These are phyloP conservation scores for Entomortierella beljakovae DNA, from an alignment of 192 early-diverging fungal genomes.

Conservation along the genomic window DNA sequence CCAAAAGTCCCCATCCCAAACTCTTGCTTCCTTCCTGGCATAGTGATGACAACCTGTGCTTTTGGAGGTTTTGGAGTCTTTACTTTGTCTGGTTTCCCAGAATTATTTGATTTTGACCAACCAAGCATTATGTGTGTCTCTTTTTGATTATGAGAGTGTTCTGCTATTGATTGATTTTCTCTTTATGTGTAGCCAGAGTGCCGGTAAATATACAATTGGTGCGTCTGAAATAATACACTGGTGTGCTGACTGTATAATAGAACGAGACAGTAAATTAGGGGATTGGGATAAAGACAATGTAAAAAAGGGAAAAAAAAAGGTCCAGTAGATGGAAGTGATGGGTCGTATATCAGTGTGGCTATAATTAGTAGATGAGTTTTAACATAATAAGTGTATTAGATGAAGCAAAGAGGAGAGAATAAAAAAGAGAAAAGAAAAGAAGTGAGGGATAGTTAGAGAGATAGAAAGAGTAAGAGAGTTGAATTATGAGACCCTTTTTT, in stretches of 20 bases:
- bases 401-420: no score
- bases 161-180: no score
- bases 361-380: no score
- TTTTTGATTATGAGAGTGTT: not conserved
- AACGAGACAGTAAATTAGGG: no score
- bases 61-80: slow-evolving; percentile 20
- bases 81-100: slow-evolving; percentile 1
- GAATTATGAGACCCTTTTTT: no score
- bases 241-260: not conserved
- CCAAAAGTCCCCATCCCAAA: slow-evolving; percentile 44
- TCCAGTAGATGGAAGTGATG: slow-evolving; percentile 16
- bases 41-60: slow-evolving; percentile 23
- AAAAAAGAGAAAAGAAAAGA: no score
- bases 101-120: slow-evolving; percentile 32
- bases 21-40: slow-evolving; percentile 32
- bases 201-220: not conserved
- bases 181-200: not conserved
- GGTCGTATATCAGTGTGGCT: not conserved
- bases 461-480: no score
- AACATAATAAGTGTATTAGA: no score
- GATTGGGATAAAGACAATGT: not conserved
- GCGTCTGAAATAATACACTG: not conserved
- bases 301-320: not conserved
- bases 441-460: no score
- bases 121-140: slow-evolving; percentile 21